Evolutionary conservation across 2,329 filamentous ascomycete species (phyloP), one percentile per base, ranked within the genome.

Genomic region (Byssothecium circinans): DNA sequence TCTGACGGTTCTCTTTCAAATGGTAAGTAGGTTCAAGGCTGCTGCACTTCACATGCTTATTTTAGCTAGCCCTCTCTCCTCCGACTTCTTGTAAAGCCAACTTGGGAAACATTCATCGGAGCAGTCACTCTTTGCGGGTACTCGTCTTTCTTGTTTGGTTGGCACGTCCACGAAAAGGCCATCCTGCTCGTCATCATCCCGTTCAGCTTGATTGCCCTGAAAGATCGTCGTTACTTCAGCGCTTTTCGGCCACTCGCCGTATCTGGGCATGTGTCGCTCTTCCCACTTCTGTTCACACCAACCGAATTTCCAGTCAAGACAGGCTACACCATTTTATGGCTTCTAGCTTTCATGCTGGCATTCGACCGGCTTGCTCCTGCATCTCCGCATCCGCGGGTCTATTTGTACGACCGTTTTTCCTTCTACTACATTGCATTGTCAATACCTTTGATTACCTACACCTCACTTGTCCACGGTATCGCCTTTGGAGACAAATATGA

Each of bases 81-180:
- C 54, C 95, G 91, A 71, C 83, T 97, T 32, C 95, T 96, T 74
- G 65, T 83, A 37, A 78, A 81, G 41, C 90, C 91, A 2, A 89
- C 83, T 0, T 96, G 90, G 89, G 88, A 95, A 53, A 87, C 82
- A 46, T 97, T 99, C 67, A 81, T 97, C 34, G 90, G 90, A 3
- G 87, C 90, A 0, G 82, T 96, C 36, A 96, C 92, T 0, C 83
- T 97, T 14, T 97, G 94, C 65, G 94, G 89, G 49, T 99, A 96
- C 67, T 88, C 92, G 0, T 96, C 92, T 0, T 99, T 99, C 74
- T 80, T 99, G 8, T 97, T 97, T 61, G 92, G 94, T 47, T 99
- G 92, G 91, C 94, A 99, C 66, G 94, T 99, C 8, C 94, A 99
- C 63, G 94, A 99, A 68, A 99, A 99, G 73, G 94, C 94, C 1